Percentiles rank a stretch among this genome's conserved stretches.
Evolutionary conservation across 805 yeast species (phyloP).

Genomic region (Spathaspora arborariae): DNA sequence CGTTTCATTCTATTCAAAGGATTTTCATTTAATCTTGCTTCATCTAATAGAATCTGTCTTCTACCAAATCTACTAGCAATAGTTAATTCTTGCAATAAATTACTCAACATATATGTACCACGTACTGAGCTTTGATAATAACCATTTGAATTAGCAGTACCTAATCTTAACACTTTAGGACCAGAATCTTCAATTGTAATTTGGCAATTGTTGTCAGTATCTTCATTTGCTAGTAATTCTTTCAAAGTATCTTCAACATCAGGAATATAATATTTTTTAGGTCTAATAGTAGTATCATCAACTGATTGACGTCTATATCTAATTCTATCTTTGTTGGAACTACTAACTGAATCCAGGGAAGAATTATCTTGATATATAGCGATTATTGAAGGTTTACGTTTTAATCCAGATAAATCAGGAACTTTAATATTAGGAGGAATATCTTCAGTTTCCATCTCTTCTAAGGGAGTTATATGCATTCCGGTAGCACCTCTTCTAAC

Average conservation of each 20-base stretch:
- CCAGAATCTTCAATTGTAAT: constrained; percentile 38
- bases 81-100: constrained; percentile 82
- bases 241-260: constrained; percentile 72
- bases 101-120: constrained; percentile 88
- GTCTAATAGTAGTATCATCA: constrained; percentile 23
- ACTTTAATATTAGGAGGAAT: neutral
- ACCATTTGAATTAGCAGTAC: constrained; percentile 83
- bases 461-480: neutral
- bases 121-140: constrained; percentile 67
- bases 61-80: constrained; percentile 80
- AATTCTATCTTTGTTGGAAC: constrained; percentile 7
- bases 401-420: constrained; percentile 1
- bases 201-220: constrained; percentile 80
- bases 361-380: constrained; percentile 19
- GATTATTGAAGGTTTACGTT: constrained; percentile 24
- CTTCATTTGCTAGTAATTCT: constrained; percentile 70
- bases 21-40: constrained; percentile 77
- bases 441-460: neutral
- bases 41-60: constrained; percentile 74
- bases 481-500: neutral
- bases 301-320: constrained; percentile 28
- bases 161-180: constrained; percentile 26
- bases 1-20: constrained; percentile 78
- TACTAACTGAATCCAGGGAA: constrained; percentile 8
- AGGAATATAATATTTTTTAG: constrained; percentile 61